These are phyloP conservation scores for Straminergon stramineum DNA, from an alignment of 225 moss, liverwort and hornwort species.

Conservation along the genomic window DNA sequence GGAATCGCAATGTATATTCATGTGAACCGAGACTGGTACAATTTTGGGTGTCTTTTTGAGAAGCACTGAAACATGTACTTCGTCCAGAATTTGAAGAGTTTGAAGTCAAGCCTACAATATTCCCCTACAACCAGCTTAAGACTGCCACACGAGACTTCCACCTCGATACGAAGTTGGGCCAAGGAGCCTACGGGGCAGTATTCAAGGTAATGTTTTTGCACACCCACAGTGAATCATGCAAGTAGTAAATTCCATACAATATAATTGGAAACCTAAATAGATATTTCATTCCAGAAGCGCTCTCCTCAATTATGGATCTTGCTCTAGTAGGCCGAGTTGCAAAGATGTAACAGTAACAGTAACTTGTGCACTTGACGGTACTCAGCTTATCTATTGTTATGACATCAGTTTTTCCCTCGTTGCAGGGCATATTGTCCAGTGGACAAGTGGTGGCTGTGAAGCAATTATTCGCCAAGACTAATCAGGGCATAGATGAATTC, in stretches of 20 bases:
- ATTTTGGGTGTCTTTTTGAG: neutral
- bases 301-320: neutral
- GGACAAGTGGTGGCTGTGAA: neutral
- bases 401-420: neutral
- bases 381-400: neutral
- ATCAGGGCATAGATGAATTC: slow-evolving; percentile 13
- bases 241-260: neutral
- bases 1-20: neutral
- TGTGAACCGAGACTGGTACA: too few species aligned
- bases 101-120: neutral
- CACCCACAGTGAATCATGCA: neutral
- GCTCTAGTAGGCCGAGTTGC: neutral
- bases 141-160: slow-evolving; percentile 1
- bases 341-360: neutral
- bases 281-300: neutral
- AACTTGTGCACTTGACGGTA: neutral
- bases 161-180: neutral
- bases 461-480: neutral
- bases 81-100: slow-evolving; percentile 7
- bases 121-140: neutral
- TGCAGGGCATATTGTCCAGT: neutral
- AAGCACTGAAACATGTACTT: neutral
- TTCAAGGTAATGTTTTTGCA: neutral
- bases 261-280: neutral
- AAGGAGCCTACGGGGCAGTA: neutral